Evolutionary conservation across 2,329 filamentous ascomycete species (phyloP), one percentile per base, ranked within the genome.

Genomic region (Dothistroma pini): DNA sequence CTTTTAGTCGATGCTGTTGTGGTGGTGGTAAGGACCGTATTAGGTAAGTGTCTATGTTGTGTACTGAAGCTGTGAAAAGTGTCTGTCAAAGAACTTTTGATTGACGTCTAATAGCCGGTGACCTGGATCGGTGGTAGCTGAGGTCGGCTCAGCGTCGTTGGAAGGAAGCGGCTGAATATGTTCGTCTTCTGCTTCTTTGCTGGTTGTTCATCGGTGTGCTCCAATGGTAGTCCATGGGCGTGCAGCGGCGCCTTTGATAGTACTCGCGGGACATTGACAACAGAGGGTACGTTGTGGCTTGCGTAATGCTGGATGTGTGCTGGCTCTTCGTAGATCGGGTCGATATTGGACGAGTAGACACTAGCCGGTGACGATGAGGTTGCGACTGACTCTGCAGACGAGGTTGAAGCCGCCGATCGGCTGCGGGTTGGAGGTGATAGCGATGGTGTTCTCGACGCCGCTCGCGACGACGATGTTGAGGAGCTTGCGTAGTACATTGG

Each of bases 361-460:
- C 72, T 74, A 56, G 68, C 66, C 2, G 72, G 71, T 9, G 73
- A 75, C 38, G 65, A 68, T n/a, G 72, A 67, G 29, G 68, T 69
- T 47, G 63, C 61, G 56, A 69, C 70, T 1, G 72, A 74, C 35
- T 73, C 72, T 54, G 67, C 69, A 7, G 73, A 75, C 11, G 70
- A 72, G 59, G 68, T 65, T 11, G 75, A 76, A 16, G 72, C 71
- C 32, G 71, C 68, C 7, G 74, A 75, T 54, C 69, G 68, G 68
- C 74, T 75, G 61, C 75, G 74, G 25, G 76, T 77, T 9, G 79
- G 77, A 62, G 79, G 79, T 35, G 79, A 81, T 32, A 81, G 74
- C 41, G 79, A 81, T 56, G 79, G 79, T 22, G 78, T 80, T 64
- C 79, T 75, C n/a, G 79, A 81, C 32, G 77, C 68, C 12, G 73